phyloP scores from a whole-genome alignment of 768 basidiomycete species.

The Amanita subjunquillea region DNA sequence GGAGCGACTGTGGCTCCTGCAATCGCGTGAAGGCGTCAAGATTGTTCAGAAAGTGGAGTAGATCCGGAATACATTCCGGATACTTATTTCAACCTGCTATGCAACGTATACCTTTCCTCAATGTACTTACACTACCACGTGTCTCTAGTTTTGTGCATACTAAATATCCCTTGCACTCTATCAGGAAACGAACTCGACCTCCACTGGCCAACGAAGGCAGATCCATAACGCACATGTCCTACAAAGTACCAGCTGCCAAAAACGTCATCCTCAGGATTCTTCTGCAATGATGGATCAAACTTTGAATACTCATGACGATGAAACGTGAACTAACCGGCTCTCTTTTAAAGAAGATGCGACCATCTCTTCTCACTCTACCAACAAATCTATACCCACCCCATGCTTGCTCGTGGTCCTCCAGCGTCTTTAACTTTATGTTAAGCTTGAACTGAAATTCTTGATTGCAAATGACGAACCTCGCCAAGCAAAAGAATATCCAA shows the following conservation, averaged over 20 bases:
- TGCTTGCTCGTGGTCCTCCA: conserved; percentile 40
- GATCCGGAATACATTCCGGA: no score
- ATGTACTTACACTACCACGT: conserved; percentile 2
- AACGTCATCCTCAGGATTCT: conserved; percentile 25
- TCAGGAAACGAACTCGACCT: conserved; percentile 23
- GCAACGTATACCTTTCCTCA: not conserved
- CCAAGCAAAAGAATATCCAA: conserved; percentile 27
- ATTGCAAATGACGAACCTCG: conserved; percentile 22
- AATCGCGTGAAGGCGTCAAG: no score
- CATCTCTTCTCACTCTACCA: conserved; percentile 50
- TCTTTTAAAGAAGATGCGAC: conserved; percentile 49
- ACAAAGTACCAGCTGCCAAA: conserved; percentile 48
- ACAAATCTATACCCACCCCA: conserved; percentile 59
- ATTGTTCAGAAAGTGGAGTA: no score
- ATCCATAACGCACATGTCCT: conserved; percentile 38
- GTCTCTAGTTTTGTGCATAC: conserved; percentile 33
- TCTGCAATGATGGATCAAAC: conserved; percentile 18
- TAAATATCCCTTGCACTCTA: conserved; percentile 43
- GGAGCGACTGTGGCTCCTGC: no score
- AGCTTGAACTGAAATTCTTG: not conserved
- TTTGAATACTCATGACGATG: not conserved
- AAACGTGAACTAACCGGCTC: conserved; percentile 38
- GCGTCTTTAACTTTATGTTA: conserved; percentile 30
- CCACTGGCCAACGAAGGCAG: conserved; percentile 47
- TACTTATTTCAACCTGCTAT: not conserved